Percentiles rank a stretch among this genome's conserved stretches.
Evolutionary conservation across 441 rosid genomes (phyloP).

Genomic region (Populus hybrid): DNA sequence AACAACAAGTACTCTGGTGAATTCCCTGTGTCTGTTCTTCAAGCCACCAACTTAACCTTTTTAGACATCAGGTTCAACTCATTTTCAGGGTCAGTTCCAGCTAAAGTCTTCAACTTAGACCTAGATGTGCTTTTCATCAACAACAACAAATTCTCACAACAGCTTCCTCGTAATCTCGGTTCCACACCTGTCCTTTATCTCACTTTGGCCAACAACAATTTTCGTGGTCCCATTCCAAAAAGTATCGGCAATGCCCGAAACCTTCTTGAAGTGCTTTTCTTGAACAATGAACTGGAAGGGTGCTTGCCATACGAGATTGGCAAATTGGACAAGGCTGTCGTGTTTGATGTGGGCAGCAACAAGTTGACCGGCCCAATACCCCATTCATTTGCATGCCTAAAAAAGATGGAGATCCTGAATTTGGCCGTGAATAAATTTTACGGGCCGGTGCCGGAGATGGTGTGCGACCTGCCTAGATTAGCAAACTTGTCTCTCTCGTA

Average conservation of each 20-base stretch:
- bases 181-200: slow-evolving; percentile 35
- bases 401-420: slow-evolving; percentile 29
- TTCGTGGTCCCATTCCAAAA: slow-evolving; percentile 38
- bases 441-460: slow-evolving; percentile 48
- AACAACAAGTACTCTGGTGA: slow-evolving; percentile 34
- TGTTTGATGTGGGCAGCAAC: slow-evolving; percentile 43
- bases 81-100: slow-evolving; percentile 29
- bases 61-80: slow-evolving; percentile 47
- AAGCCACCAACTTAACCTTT: slow-evolving; percentile 29
- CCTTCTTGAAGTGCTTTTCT: slow-evolving; percentile 40
- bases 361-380: slow-evolving; percentile 54
- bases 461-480: slow-evolving; percentile 37
- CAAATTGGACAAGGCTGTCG: slow-evolving; percentile 16
- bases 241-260: slow-evolving; percentile 36
- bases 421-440: slow-evolving; percentile 35
- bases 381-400: slow-evolving; percentile 42
- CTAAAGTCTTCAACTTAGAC: slow-evolving; percentile 28
- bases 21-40: slow-evolving; percentile 33
- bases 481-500: slow-evolving; percentile 29
- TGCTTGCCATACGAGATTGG: slow-evolving; percentile 59
- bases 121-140: slow-evolving; percentile 47
- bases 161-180: slow-evolving; percentile 40
- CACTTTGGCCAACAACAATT: slow-evolving; percentile 48
- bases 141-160: slow-evolving; percentile 32
- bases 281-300: slow-evolving; percentile 39